Percentiles rank a stretch among this genome's conserved stretches.
Evolutionary conservation across 768 basidiomycete genomes (phyloP).

Genomic region (Naganishia randhawae): DNA sequence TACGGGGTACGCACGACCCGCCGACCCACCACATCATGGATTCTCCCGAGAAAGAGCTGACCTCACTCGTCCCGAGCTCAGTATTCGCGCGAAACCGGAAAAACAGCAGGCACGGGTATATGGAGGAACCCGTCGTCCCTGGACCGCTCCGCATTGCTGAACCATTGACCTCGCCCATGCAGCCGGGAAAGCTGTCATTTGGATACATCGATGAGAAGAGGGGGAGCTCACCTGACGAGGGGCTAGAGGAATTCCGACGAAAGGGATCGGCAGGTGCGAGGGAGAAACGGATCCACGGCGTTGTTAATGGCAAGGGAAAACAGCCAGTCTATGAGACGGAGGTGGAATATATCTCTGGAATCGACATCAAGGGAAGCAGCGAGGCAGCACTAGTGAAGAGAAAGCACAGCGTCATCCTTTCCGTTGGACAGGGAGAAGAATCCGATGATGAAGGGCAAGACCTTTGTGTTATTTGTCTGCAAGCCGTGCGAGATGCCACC

Average conservation of each 20-base stretch:
- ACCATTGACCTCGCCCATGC: not conserved
- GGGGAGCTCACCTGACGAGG: not conserved
- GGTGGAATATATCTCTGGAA: not conserved
- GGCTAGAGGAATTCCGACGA: not conserved
- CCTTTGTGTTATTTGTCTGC: slow-evolving; percentile 78
- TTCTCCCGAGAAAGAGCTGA: not conserved
- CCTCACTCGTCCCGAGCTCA: slow-evolving; percentile 10
- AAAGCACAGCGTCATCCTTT: not conserved
- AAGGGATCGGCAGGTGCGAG: not conserved
- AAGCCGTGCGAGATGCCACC: slow-evolving; percentile 69
- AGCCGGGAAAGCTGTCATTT: not conserved
- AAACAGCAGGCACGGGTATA: not conserved
- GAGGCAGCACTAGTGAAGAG: not conserved
- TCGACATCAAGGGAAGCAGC: not conserved
- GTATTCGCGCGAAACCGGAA: slow-evolving; percentile 4
- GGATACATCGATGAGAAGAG: not conserved
- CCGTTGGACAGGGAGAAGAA: not conserved
- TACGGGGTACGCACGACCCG: too few relatives aligned
- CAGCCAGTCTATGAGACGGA: slow-evolving; percentile 1
- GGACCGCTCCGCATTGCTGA: not conserved
- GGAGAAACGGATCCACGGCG: not conserved
- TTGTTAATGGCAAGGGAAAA: not conserved
- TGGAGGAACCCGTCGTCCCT: not conserved
- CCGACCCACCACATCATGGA: not conserved
- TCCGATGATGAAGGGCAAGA: slow-evolving; percentile 22